phyloP scores from a whole-genome alignment of 2,329 filamentous ascomycete species.

The Botrytis cinerea region DNA sequence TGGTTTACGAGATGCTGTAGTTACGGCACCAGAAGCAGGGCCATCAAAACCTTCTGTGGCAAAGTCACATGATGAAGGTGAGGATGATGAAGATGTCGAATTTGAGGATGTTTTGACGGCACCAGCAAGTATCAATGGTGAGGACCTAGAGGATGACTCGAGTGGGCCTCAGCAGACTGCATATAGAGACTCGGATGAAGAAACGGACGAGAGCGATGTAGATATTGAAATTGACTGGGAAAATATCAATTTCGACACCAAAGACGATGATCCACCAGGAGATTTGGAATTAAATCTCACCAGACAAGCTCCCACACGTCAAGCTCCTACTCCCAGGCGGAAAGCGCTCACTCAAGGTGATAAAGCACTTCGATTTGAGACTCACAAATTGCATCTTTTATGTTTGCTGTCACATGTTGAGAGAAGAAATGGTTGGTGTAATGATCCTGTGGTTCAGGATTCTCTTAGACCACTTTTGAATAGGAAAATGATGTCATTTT shows the following conservation, averaged over 20 bases:
- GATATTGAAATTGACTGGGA: conserved; percentile 60
- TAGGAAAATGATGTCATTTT: conserved; percentile 63
- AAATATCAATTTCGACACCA: conserved; percentile 52
- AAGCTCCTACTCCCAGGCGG: conserved; percentile 34
- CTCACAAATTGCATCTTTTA: conserved; percentile 86
- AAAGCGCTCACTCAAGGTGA: conserved; percentile 58
- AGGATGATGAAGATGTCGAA: conserved; percentile 36
- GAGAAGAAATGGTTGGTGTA: conserved; percentile 85
- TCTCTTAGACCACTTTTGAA: conserved; percentile 65
- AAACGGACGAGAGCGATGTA: conserved; percentile 53
- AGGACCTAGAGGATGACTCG: not conserved
- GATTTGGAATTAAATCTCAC: conserved; percentile 43
- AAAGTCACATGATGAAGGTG: conserved; percentile 28
- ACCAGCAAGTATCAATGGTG: not conserved
- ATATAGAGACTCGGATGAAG: conserved; percentile 54
- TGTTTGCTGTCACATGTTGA: conserved; percentile 79
- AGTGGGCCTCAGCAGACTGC: conserved; percentile 42
- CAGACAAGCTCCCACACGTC: conserved; percentile 29
- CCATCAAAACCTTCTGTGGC: conserved; percentile 23
- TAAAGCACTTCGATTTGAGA: conserved; percentile 61
- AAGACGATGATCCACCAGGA: conserved; percentile 36
- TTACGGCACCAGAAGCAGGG: conserved; percentile 24
- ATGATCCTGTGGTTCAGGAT: conserved; percentile 68
- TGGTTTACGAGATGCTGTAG: conserved; percentile 25
- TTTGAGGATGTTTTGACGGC: conserved; percentile 40